Evolutionary conservation across 2,329 filamentous ascomycete genomes (phyloP), one percentile per base, ranked within the genome.

Genomic region (Ophiostoma australiae): DNA sequence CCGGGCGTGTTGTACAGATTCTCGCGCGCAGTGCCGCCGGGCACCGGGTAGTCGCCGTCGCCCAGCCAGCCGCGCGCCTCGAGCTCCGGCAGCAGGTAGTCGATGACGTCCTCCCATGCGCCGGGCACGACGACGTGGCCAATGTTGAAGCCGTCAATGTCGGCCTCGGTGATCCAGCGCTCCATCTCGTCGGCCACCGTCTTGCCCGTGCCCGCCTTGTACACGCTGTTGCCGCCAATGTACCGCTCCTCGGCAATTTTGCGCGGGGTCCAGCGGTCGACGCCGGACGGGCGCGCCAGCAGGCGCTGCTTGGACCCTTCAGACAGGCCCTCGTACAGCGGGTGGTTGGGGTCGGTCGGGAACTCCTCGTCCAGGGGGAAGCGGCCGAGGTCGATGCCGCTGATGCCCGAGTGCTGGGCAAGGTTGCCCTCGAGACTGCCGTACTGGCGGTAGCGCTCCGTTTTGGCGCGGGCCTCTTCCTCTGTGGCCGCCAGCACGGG

Each of bases 81-180:
- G 10, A 76, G 71, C 48, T 74, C 75, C 1, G 75, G 77, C 70
- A 80, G 76, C n/a, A 75, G 71, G 11, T 89, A 79, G 7, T 89
- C 85, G 37, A 89, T 85, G 0, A 91, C 84, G 73, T 91, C 89
- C 70, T 89, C 84, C 76, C 91, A 91, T 0, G 68, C 31, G 86
- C 88, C 58, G 84, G 83, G 0, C 88, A 89, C 69, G 8, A 68
- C 52, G 20, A 69, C 70, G 27, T 73, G 65, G 23, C 76, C 89
- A 77, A 92, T 84, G 76, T 93, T 93, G 79, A 93, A 93, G 0
- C 90, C 90, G 76, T 92, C 90, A 1, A 92, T 85, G 74, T 91
- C 90, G 0, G 88, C 89, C 77, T 91, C 90, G 6, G 81, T 76
- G 0, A 91, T 81, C 90, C 90, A 92, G 0, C 82, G 79, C 78